These are phyloP conservation scores for Funneliformis mosseae DNA, from an alignment of 192 early-diverging fungal genomes.

Conservation along the genomic window DNA sequence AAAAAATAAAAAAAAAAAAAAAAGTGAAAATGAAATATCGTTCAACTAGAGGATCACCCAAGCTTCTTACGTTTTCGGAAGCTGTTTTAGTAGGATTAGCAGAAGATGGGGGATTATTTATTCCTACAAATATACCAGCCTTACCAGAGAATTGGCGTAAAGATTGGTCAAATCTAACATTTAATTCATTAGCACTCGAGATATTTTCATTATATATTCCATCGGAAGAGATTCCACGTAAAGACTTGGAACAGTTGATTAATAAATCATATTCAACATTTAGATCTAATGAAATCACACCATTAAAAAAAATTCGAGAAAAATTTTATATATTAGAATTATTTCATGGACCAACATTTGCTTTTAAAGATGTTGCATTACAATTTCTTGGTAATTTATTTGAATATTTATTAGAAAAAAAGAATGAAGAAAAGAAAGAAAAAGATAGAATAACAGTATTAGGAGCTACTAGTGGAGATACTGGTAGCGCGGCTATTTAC, in stretches of 20 bases:
- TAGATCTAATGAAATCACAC: constrained; percentile 73
- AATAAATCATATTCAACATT: constrained; percentile 81
- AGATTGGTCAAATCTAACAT: constrained; percentile 73
- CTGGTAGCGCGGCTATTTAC: constrained; percentile 98
- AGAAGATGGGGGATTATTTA: constrained; percentile 92
- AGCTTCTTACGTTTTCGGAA: constrained; percentile 80
- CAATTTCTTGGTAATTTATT: constrained; percentile 98
- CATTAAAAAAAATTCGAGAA: constrained; percentile 65
- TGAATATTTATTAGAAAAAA: constrained; percentile 91
- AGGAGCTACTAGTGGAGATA: constrained; percentile 96
- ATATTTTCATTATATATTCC: constrained; percentile 87
- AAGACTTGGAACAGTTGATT: constrained; percentile 69
- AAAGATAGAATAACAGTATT: constrained; percentile 80
- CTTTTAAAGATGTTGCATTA: constrained; percentile 98
- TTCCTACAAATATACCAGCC: constrained; percentile 80
- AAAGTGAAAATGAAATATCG: constrained; percentile 91
- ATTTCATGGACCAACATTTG: constrained; percentile 97
- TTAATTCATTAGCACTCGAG: constrained; percentile 79
- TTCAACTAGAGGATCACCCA: constrained; percentile 81
- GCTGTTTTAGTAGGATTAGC: constrained; percentile 91
- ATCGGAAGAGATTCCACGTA: constrained; percentile 70
- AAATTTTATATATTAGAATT: constrained; percentile 85
- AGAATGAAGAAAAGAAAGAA: constrained; percentile 54
- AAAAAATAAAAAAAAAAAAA: too few relatives aligned
- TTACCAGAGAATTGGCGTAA: constrained; percentile 71